Evolutionary conservation across 2,329 filamentous ascomycete genomes (phyloP).

Genomic region (Exutisphaerella laricina): DNA sequence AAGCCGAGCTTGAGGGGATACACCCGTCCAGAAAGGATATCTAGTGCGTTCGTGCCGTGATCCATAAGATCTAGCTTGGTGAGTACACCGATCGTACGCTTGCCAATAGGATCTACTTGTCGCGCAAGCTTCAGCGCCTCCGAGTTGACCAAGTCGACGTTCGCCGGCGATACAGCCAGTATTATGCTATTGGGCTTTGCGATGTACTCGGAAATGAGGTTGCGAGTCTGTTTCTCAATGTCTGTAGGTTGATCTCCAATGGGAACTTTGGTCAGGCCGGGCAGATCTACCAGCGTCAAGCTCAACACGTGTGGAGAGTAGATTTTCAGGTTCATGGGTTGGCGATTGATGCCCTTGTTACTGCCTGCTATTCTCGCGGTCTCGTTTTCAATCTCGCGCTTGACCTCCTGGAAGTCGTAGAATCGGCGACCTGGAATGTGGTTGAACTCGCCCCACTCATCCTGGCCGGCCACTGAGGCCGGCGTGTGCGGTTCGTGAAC

Average conservation of each 20-base stretch:
- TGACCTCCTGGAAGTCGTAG: conserved; percentile 87
- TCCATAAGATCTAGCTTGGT: conserved; percentile 99
- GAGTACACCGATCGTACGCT: conserved; percentile 91
- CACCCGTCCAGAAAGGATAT: conserved; percentile 94
- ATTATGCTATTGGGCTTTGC: conserved; percentile 99
- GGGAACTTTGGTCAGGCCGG: conserved; percentile 91
- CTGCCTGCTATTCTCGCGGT: conserved; percentile 89
- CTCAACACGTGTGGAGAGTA: conserved; percentile 97
- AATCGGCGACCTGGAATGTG: conserved; percentile 86
- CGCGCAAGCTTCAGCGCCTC: conserved; percentile 94
- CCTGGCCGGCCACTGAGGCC: conserved; percentile 61
- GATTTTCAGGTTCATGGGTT: conserved; percentile 97
- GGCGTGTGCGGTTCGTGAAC: conserved; percentile 68
- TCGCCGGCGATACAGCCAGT: conserved; percentile 91
- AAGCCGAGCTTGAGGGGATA: conserved; percentile 97
- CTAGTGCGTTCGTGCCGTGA: conserved; percentile 93
- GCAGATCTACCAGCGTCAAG: conserved; percentile 90
- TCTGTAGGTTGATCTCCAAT: conserved; percentile 97
- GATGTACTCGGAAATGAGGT: conserved; percentile 95
- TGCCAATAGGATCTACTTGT: conserved; percentile 91
- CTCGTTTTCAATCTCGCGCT: conserved; percentile 94
- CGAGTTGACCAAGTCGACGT: conserved; percentile 97
- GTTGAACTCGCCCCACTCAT: conserved; percentile 91
- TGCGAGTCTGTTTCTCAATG: conserved; percentile 97
- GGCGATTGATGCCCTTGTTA: conserved; percentile 97